Conservation (phyloP, 495 filamentous ascomycete genomes). For the Podospora didyma region DNA sequence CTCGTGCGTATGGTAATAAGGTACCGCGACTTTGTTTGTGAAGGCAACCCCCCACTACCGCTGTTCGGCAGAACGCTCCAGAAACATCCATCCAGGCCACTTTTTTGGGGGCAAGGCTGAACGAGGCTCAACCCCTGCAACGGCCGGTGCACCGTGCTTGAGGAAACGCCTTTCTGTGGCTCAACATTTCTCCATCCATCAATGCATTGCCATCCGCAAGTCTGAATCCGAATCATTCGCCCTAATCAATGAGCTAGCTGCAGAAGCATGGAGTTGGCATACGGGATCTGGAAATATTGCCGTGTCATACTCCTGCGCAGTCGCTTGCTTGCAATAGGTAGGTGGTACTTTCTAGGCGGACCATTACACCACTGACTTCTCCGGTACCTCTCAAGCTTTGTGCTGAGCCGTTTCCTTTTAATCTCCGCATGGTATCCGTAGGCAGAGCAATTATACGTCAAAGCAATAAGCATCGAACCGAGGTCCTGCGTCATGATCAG, state of each 20-base stretch:
- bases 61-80: slow-evolving; percentile 16
- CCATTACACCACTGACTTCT: too few species aligned
- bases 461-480: slow-evolving; percentile 12
- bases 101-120: slow-evolving; percentile 21
- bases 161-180: not conserved
- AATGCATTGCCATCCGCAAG: too few species aligned
- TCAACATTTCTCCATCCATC: too few species aligned
- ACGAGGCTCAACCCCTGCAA: slow-evolving; percentile 25
- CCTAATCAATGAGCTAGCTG: too few species aligned
- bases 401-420: too few species aligned
- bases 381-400: too few species aligned
- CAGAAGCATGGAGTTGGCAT: too few species aligned
- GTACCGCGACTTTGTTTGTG: not conserved
- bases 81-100: slow-evolving; percentile 11
- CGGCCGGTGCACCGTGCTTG: not conserved
- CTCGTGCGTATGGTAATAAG: not conserved
- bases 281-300: too few species aligned
- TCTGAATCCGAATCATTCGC: too few species aligned
- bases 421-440: slow-evolving; percentile 6
- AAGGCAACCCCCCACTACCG: not conserved
- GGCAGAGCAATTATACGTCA: slow-evolving; percentile 28
- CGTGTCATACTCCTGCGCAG: too few species aligned
- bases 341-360: too few species aligned
- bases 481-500: slow-evolving; percentile 10
- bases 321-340: too few species aligned